These are phyloP conservation scores for Gossypium schwendimanii DNA, from an alignment of 441 rosid species.

Conservation along the genomic window DNA sequence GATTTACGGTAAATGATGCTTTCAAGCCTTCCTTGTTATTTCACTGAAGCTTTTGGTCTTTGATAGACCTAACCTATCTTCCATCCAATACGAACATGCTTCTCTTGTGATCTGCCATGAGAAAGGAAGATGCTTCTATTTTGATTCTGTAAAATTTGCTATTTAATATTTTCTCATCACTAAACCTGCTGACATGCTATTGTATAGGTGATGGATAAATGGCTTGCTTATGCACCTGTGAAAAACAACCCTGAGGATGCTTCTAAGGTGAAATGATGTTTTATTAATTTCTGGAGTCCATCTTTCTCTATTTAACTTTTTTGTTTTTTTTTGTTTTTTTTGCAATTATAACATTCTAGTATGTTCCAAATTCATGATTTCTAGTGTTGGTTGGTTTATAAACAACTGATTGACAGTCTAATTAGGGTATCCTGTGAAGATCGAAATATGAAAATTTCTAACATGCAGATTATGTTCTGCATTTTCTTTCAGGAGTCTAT, in stretches of 20 bases:
- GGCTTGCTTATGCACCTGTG: slow-evolving; percentile 81
- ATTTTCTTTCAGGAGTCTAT: not conserved
- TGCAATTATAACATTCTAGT: not conserved
- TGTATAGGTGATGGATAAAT: slow-evolving; percentile 66
- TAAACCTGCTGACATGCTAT: not conserved
- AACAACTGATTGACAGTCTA: not conserved
- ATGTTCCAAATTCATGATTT: not conserved
- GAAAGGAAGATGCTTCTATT: too few species aligned
- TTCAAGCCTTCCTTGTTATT: slow-evolving; percentile 6
- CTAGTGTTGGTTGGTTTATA: not conserved
- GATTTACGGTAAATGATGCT: slow-evolving; percentile 67
- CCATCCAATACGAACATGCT: too few species aligned
- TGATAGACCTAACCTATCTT: not conserved
- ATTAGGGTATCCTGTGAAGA: not conserved
- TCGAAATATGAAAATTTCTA: not conserved
- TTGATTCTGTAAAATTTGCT: not conserved
- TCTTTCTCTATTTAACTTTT: not conserved
- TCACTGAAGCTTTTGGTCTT: not conserved
- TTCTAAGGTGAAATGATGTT: slow-evolving; percentile 43
- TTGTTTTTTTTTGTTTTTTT: not conserved
- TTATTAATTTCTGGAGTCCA: not conserved
- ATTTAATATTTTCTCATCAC: not conserved
- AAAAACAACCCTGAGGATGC: slow-evolving; percentile 82
- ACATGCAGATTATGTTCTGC: not conserved
- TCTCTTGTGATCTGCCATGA: too few species aligned